Base-by-base conservation (phyloP, 306 rosid species). In the Prunus campanulata region DNA sequence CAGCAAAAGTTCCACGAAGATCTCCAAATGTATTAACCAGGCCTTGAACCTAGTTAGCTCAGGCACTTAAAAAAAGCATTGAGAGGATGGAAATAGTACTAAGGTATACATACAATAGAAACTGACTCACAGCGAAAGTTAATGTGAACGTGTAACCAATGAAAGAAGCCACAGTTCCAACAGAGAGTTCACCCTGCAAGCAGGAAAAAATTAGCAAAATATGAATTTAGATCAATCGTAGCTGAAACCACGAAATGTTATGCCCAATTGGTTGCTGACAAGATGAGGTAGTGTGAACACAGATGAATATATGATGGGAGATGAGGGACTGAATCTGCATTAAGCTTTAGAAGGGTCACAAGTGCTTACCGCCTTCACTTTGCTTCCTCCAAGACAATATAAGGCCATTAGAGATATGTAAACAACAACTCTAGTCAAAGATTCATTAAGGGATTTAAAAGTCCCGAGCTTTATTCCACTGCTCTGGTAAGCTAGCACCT, bases 111-210 rank as follows among this genome's bases (percentile, higher is more conserved):
- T 70, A 78, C 68, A 78, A 69, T 35, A 81, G 64, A 73, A 73
- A 57, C 56, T 64, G 46, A 75, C 93, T 88, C 83, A 95, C 99
- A 11, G 97, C 91, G n/a, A 92, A 95, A 76, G 97, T 95, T 85
- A 95, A 79, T 47, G 99, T 95, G 90, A 95, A 95, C 76, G 99
- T 95, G 77, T 90, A 95, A 85, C 99, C 99, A 83, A 95, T 85
- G 79, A 95, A 92, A 81, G 97, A 92, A 75, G 96, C 99, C 97
- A 95, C 83, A 35, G 85, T 87, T 90, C 97, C 99, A 70, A 95
- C 84, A 74, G 99, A 85, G 69, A 95, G 97, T 81, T 95, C 93
- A 66, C 98, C 98, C 98, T 92, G 88, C 57, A 72, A 86, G 11
- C 72, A 87, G 73, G 66, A 76, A 80, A 82, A 67, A 57, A 66